Evolutionary conservation across 2,329 filamentous ascomycete genomes (phyloP), one percentile per base, ranked within the genome.

Genomic region (Colletotrichum gloeosporioides): DNA sequence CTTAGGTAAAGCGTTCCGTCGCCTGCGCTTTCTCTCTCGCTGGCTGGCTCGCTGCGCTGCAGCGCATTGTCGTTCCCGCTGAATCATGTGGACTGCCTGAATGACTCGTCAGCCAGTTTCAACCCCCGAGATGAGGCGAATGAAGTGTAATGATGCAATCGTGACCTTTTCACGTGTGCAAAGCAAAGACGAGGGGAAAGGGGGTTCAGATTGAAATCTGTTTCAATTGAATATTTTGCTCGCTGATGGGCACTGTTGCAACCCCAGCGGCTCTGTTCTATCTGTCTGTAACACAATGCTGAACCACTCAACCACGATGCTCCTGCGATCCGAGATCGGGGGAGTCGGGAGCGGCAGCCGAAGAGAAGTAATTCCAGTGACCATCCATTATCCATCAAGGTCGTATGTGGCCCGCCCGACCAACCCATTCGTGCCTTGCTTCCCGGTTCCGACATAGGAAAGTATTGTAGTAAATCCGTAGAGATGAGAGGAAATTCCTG

Each of bases 91-190:
- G 70, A 36, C 59, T 61, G 49, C 62, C 71, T 75, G 32, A 63
- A 75, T 77, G 75, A 77, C 75, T 75, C 75, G 75, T 75, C 75
- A 75, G 71, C 65, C 18, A 67, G 71, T 71, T 77, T 75, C 75
- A 63, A 66, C 59, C n/a, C 55, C 15, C 57, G 61, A 64, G 16
- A 74, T 34, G 70, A 66, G 70, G 70, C 70, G 65, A 65, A 61
- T 36, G 57, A 69, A 53, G 31, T 32, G 57, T 49, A 69, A 73
- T 76, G 73, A 73, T 76, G 73, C 74, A 76, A 76, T 69, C 59
- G 15, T 69, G 59, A 74, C 71, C 61, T 61, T 25, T 62, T 68
- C 63, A 61, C 49, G 29, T 68, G 63, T 39, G 31, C 39, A 68
- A 16, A 27, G 53, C 29, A 53, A 53, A 53, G 44, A 2, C 44